These are phyloP conservation scores for Zymoseptoria pseudotritici DNA, from an alignment of 2,329 filamentous ascomycete species.

Conservation along the genomic window DNA sequence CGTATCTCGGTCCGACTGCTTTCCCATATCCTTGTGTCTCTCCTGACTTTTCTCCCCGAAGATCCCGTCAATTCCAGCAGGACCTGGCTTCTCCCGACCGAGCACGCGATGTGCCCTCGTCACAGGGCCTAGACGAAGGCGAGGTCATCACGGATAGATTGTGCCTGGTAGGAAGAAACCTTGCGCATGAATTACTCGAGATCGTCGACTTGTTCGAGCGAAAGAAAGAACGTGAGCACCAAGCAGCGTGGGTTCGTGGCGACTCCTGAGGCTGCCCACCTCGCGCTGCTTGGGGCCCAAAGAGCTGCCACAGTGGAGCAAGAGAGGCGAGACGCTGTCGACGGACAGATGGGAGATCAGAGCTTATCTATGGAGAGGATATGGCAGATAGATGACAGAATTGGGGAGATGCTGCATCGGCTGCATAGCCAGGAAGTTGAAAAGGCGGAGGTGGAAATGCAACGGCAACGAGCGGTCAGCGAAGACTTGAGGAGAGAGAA, in stretches of 20 bases:
- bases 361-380: neutral
- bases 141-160: neutral
- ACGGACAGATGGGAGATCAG: neutral
- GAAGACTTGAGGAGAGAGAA: neutral
- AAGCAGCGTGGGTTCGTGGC: no score
- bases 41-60: neutral
- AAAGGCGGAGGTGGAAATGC: neutral
- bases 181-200: neutral
- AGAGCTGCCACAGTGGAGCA: neutral
- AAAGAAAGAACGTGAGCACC: neutral
- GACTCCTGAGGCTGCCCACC: no score
- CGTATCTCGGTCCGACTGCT: neutral
- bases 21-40: neutral
- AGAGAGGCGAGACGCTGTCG: neutral
- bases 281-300: no score
- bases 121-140: neutral
- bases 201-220: neutral
- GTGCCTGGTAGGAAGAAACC: neutral
- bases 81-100: neutral
- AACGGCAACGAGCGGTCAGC: neutral
- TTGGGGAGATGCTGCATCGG: no score
- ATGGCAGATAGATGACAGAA: no score
- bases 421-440: neutral
- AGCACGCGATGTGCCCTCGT: neutral
- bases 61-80: neutral